phyloP scores from a whole-genome alignment of 176 grass and related monocot genomes.

The Canna indica region DNA sequence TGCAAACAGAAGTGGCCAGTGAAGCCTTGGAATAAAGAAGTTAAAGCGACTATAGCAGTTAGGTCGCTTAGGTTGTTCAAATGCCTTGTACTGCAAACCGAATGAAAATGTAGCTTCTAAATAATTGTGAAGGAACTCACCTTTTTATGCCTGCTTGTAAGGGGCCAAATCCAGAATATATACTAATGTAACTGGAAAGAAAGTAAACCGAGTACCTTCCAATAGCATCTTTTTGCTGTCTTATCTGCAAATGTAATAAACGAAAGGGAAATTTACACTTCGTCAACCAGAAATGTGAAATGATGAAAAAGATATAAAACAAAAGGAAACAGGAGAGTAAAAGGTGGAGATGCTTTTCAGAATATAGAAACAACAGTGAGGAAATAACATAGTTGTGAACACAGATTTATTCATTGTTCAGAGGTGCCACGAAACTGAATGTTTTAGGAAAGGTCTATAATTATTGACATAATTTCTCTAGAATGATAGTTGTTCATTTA shows the following conservation, averaged over 20 bases:
- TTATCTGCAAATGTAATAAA: slow-evolving; percentile 57
- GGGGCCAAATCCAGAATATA: slow-evolving; percentile 78
- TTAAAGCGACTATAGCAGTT: slow-evolving; percentile 9
- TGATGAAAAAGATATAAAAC: not conserved
- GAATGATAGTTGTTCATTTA: too few species aligned
- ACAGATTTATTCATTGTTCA: too few species aligned
- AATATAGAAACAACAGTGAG: too few species aligned
- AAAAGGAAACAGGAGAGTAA: too few species aligned
- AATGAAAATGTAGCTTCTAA: not conserved
- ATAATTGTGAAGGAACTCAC: slow-evolving; percentile 30
- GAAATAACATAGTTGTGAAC: too few species aligned
- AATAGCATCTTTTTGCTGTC: slow-evolving; percentile 76
- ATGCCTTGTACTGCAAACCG: not conserved
- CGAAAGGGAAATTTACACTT: not conserved
- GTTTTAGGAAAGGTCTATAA: too few species aligned
- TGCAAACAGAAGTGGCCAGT: slow-evolving; percentile 12
- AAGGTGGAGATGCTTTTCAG: too few species aligned
- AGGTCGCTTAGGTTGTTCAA: not conserved
- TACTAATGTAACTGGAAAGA: slow-evolving; percentile 70
- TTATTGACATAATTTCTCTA: too few species aligned
- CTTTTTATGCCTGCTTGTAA: slow-evolving; percentile 67
- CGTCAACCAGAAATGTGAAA: not conserved
- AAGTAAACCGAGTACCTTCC: slow-evolving; percentile 60
- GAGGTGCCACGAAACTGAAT: too few species aligned
- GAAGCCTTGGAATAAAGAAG: not conserved